These are phyloP conservation scores for Fusarium incarnatum DNA, from an alignment of 2,329 filamentous ascomycete genomes.

Conservation along the genomic window DNA sequence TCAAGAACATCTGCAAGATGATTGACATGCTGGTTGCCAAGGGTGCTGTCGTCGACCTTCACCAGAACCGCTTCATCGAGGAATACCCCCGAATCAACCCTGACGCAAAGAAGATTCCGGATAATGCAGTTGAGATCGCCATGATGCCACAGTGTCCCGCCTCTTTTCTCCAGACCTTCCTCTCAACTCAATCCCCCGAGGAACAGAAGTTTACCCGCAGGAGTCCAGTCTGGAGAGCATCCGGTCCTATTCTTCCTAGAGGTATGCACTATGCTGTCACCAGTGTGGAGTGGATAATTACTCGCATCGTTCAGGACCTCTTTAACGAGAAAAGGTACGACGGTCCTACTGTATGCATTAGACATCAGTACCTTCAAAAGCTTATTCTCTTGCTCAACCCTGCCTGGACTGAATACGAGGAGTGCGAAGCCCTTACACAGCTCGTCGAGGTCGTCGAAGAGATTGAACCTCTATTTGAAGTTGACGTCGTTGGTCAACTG, in stretches of 20 bases:
- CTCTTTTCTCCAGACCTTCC: conserved; percentile 2
- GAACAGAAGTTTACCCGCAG: neutral
- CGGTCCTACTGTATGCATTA: neutral
- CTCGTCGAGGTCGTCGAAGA: neutral
- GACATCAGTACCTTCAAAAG: neutral
- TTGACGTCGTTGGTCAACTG: fast-evolving
- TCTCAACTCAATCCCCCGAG: neutral
- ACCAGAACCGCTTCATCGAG: conserved; percentile 10
- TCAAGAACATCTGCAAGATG: neutral
- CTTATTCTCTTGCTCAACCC: neutral
- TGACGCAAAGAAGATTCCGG: neutral
- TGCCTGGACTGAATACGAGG: neutral
- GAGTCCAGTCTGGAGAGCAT: neutral
- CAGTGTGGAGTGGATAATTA: conserved; percentile 18
- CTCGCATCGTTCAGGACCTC: neutral
- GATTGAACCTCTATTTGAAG: neutral
- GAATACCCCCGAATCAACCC: neutral
- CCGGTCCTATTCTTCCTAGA: neutral
- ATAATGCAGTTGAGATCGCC: conserved; percentile 22
- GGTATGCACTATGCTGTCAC: conserved; percentile 2
- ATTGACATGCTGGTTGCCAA: neutral
- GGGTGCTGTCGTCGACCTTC: conserved; percentile 18
- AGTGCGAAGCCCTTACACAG: neutral
- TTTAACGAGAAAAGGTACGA: neutral
- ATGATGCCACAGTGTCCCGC: conserved; percentile 1